Percentiles rank a stretch among this genome's conserved stretches.
These are phyloP conservation scores for Kurtzmaniella natalensis DNA, from an alignment of 1,139 yeast genomes.

Conservation along the genomic window DNA sequence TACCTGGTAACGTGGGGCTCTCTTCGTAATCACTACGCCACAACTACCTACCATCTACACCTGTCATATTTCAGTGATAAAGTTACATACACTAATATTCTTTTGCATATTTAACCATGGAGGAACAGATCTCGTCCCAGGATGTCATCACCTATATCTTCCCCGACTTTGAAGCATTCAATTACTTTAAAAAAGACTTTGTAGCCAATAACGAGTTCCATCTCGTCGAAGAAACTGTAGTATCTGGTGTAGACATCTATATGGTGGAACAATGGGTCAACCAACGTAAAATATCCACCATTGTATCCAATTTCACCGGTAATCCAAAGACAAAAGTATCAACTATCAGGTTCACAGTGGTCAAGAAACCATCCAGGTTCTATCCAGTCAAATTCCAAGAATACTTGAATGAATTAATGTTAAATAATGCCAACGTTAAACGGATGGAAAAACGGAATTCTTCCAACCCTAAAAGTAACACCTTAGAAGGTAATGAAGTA, in stretches of 20 bases:
- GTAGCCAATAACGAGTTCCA: slow-evolving; percentile 33
- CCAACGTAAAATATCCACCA: slow-evolving; percentile 59
- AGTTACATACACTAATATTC: too few species aligned
- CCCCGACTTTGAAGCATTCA: slow-evolving; percentile 55
- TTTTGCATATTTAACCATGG: too few species aligned
- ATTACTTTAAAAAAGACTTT: slow-evolving; percentile 40
- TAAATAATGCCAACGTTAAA: slow-evolving; percentile 50
- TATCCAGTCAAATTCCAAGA: slow-evolving; percentile 61
- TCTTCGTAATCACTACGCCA: too few species aligned
- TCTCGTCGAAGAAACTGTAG: slow-evolving; percentile 37
- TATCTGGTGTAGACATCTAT: slow-evolving; percentile 79
- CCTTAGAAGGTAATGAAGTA: slow-evolving; percentile 22
- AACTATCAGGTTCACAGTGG: slow-evolving; percentile 55
- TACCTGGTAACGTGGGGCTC: too few species aligned
- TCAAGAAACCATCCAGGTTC: slow-evolving; percentile 48
- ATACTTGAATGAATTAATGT: slow-evolving; percentile 62
- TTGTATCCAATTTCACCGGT: slow-evolving; percentile 83
- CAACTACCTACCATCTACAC: too few species aligned
- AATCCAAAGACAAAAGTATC: slow-evolving; percentile 57
- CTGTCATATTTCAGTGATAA: too few species aligned
- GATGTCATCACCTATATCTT: slow-evolving; percentile 32
- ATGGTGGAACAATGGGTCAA: slow-evolving; percentile 93
- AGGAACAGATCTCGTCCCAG: slow-evolving; percentile 1
- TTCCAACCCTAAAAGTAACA: slow-evolving; percentile 17
- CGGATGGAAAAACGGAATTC: slow-evolving; percentile 22